phyloP scores from a whole-genome alignment of 1,284 basidiomycete species.

The Exsudoporus floridanus region DNA sequence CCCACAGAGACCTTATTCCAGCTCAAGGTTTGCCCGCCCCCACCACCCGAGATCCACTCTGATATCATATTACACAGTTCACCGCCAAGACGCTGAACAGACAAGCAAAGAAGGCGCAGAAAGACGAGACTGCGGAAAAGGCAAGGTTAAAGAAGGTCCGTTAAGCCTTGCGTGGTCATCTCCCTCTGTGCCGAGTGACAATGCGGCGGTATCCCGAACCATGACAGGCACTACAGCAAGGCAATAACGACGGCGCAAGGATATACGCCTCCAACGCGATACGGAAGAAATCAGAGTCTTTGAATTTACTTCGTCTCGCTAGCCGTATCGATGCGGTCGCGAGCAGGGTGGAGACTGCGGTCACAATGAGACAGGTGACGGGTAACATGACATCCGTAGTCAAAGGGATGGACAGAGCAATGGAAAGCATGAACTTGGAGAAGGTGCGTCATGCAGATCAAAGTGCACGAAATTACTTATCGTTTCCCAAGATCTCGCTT shows the following conservation, averaged over 20 bases:
- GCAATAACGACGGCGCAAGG: conserved; percentile 95
- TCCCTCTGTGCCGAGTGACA: neutral
- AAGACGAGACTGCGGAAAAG: conserved; percentile 88
- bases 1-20: conserved; percentile 88
- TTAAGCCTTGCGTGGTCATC: conserved; percentile 1
- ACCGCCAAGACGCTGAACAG: conserved; percentile 90
- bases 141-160: conserved; percentile 85
- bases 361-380: conserved; percentile 94
- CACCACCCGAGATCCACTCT: conserved; percentile 8
- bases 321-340: conserved; percentile 97
- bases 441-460: conserved; percentile 49
- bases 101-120: conserved; percentile 94
- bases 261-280: conserved; percentile 99
- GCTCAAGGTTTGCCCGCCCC: conserved; percentile 64
- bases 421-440: conserved; percentile 99
- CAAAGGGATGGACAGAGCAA: conserved; percentile 97
- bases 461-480: conserved; percentile 1
- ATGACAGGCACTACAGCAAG: conserved; percentile 90
- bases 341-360: conserved; percentile 97
- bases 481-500: conserved; percentile 76
- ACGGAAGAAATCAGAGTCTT: conserved; percentile 93
- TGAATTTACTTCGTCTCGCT: conserved; percentile 86
- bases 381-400: conserved; percentile 97
- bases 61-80: conserved; percentile 58
- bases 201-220: neutral